phyloP scores from a whole-genome alignment of 768 basidiomycete species.

The Lactarius indigo region DNA sequence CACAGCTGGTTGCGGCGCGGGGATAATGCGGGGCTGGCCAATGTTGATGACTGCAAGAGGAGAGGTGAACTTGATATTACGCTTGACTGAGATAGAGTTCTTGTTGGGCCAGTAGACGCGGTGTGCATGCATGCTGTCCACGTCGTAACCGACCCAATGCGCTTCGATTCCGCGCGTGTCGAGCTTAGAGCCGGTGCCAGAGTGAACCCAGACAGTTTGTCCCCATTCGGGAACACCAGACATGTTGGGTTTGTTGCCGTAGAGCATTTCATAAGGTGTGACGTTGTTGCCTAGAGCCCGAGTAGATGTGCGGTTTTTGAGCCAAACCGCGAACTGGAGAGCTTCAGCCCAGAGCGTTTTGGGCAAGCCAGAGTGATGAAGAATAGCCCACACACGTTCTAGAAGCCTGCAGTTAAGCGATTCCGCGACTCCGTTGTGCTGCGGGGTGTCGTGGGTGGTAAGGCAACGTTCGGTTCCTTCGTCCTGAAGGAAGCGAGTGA shows the following conservation, averaged over 20 bases:
- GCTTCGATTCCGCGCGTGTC: conserved; percentile 17
- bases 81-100: conserved; percentile 29
- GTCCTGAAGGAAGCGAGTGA: neutral
- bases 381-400: neutral
- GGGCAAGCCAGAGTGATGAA: conserved; percentile 16
- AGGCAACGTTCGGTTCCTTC: too few relatives aligned
- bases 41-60: fast-evolving
- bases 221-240: conserved; percentile 16
- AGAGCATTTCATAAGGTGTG: conserved; percentile 30
- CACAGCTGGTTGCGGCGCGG: too few relatives aligned
- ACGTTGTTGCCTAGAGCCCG: conserved; percentile 21
- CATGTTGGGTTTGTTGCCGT: conserved; percentile 31
- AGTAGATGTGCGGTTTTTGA: conserved; percentile 13
- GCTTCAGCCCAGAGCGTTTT: conserved; percentile 32
- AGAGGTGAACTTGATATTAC: conserved; percentile 23
- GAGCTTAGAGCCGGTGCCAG: conserved; percentile 17
- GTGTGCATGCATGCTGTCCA: conserved; percentile 31
- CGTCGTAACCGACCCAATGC: conserved; percentile 37
- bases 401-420: neutral
- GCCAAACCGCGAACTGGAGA: conserved; percentile 24
- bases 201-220: conserved; percentile 22
- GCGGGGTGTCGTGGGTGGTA: neutral
- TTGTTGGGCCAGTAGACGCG: conserved; percentile 36
- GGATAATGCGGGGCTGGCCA: too few relatives aligned
- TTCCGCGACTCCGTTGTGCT: neutral